Evolutionary conservation across 352 stramenopile species (phyloP), one percentile per base, ranked within the genome.

Genomic region (Blastocystis sp.): DNA sequence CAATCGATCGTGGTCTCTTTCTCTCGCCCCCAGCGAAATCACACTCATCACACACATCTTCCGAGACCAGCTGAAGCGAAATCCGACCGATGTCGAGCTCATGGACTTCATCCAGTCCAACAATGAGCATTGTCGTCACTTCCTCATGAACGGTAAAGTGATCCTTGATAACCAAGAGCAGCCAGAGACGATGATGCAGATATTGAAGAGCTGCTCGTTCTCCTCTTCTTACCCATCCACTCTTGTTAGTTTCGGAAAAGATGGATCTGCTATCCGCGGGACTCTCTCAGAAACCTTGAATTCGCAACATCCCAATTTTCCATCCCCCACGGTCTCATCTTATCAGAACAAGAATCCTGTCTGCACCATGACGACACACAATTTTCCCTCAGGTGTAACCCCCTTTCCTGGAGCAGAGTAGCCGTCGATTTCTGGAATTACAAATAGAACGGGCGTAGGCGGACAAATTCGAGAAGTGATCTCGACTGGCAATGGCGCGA

Each of bases 101-200:
- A 99, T 99, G 91, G 97, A 99, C 92, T 98, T 99, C 94, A 95
- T 95, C 18, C 91, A 93, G 82, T 95, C 92, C 79, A 99, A 99
- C 93, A 98, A 95, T 70, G 97, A 99, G 92, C 97, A 99, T 93
- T 98, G 95, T 63, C 95, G 97, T 66, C 97, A 99, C 90, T 99
- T 97, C 96, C 99, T 99, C 92, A 99, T 99, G 90, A 94, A 95
- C 56, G 97, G 97, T 70, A 98, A 98, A 91, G 98, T 99, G 92
- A 94, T 98, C 8, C 95, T 99, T 29, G 96, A 99, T 91, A 96
- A 96, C 45, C 91, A 95, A 76, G 95, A 98, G 91, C 98, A 98
- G 93, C 91, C 93, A 0, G 91, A 98, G 79, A 99, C 97, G 15
- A 94, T 99, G 9, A 99, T 99, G 91, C 92, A 98, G 92, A 97